phyloP scores from a whole-genome alignment of 495 filamentous ascomycete genomes.

The Aspergillus sclerotioniger region DNA sequence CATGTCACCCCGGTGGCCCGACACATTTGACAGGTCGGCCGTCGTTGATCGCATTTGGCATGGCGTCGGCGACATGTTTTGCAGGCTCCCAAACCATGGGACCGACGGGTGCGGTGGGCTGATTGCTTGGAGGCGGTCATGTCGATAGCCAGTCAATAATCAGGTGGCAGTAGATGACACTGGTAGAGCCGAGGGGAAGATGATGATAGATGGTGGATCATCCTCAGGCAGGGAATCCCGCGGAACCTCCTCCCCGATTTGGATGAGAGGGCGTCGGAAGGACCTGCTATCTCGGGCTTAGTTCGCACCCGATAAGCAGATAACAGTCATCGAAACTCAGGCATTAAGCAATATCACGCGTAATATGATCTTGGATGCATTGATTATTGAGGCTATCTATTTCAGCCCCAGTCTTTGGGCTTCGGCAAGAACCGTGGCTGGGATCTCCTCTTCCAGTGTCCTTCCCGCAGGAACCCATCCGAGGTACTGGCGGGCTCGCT shows the following conservation, averaged over 20 bases:
- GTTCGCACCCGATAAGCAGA: not conserved
- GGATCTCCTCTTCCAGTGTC: conserved; percentile 49
- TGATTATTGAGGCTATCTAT: not conserved
- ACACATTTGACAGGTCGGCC: conserved; percentile 35
- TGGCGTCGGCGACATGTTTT: conserved; percentile 38
- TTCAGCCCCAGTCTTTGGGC: conserved; percentile 20
- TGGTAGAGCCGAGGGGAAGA: too few species aligned
- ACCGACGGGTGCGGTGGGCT: conserved; percentile 25
- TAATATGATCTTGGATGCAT: not conserved
- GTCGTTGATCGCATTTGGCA: conserved; percentile 41
- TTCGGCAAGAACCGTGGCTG: conserved; percentile 43
- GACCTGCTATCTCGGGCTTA: not conserved
- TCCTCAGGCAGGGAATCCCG: not conserved
- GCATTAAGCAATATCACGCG: not conserved
- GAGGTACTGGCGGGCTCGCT: conserved; percentile 56
- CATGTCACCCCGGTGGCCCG: conserved; percentile 27
- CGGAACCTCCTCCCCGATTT: not conserved
- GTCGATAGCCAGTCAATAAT: too few species aligned
- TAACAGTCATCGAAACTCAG: not conserved
- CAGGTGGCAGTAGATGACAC: too few species aligned
- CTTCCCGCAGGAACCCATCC: conserved; percentile 53
- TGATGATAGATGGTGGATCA: not conserved
- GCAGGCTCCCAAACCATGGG: conserved; percentile 34
- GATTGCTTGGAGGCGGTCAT: conserved; percentile 20
- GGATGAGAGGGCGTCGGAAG: not conserved